Conservation (phyloP, 345 rosid genomes). For the Sisymbrium irio region DNA sequence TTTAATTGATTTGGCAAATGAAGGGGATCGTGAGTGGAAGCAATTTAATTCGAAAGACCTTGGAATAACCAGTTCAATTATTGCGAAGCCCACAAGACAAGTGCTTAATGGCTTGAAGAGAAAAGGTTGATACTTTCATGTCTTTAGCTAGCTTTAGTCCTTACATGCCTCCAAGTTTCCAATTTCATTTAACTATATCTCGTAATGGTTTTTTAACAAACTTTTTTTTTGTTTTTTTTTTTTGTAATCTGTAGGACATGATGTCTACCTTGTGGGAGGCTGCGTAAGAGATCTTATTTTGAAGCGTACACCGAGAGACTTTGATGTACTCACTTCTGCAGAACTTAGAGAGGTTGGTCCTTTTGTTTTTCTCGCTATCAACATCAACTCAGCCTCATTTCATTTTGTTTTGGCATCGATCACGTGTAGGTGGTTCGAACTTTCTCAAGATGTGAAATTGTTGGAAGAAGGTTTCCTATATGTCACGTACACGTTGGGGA, state of each 20-base stretch:
- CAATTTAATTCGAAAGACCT: constrained; percentile 46
- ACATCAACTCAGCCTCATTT: neutral
- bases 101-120: constrained; percentile 58
- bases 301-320: constrained; percentile 81
- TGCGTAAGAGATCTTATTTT: constrained; percentile 93
- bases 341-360: constrained; percentile 76
- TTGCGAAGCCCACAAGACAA: constrained; percentile 44
- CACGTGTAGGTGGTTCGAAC: constrained; percentile 43
- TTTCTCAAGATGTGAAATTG: constrained; percentile 52
- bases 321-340: constrained; percentile 85
- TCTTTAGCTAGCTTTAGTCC: neutral
- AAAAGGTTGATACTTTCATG: constrained; percentile 39
- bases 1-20: constrained; percentile 7
- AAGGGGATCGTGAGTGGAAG: constrained; percentile 47
- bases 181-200: neutral
- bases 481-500: constrained; percentile 59
- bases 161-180: neutral
- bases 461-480: constrained; percentile 62
- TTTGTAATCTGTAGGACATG: constrained; percentile 50
- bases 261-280: constrained; percentile 95
- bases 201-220: too few species aligned
- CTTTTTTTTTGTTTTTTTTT: too few species aligned
- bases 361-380: neutral
- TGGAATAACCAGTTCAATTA: constrained; percentile 49
- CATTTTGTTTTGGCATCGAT: neutral